Conservation (phyloP, 2,329 filamentous ascomycete genomes). For the Fusarium globosum region DNA sequence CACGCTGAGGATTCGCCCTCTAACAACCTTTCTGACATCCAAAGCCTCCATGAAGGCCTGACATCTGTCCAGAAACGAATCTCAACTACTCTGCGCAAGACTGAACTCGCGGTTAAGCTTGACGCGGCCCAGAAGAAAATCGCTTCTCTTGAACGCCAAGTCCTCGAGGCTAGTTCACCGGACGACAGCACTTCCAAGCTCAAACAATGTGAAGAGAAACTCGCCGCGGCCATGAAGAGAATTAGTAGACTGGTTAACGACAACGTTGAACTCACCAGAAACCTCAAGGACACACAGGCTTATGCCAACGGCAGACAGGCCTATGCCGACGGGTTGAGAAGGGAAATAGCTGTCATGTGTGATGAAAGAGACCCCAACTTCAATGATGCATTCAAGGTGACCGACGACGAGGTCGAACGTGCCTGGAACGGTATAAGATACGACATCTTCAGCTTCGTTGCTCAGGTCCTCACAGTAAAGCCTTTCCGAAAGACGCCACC, state of each 20-base stretch:
- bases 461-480: slow-evolving; percentile 4
- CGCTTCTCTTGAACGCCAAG: neutral
- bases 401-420: neutral
- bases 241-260: neutral
- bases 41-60: neutral
- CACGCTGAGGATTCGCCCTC: neutral
- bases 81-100: neutral
- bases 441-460: slow-evolving; percentile 9
- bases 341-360: neutral
- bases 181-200: neutral
- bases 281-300: neutral
- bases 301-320: neutral
- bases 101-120: neutral
- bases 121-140: neutral
- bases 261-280: neutral
- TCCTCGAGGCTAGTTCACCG: neutral
- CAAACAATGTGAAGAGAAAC: neutral
- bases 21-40: neutral
- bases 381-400: slow-evolving; percentile 7
- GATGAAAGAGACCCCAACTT: neutral
- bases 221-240: neutral
- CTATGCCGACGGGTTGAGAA: neutral
- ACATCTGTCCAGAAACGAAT: neutral
- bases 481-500: neutral
- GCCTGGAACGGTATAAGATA: slow-evolving; percentile 1